Percentiles rank a stretch among this genome's conserved stretches.
These are phyloP conservation scores for Aureobasidium uvarum DNA, from an alignment of 2,329 filamentous ascomycete genomes.

Conservation along the genomic window DNA sequence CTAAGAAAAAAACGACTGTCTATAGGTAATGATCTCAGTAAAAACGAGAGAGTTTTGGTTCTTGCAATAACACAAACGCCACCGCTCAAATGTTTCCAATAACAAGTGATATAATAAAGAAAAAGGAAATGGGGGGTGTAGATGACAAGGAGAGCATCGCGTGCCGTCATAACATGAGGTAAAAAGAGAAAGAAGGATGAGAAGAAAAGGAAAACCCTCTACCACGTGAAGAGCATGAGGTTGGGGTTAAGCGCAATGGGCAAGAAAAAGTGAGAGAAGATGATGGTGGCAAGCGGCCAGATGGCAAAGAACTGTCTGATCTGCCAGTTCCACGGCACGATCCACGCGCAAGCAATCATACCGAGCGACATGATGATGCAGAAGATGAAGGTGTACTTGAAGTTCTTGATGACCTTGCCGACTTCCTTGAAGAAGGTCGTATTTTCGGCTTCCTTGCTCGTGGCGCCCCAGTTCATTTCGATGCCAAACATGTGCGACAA, in stretches of 20 bases:
- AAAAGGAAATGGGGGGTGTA: background rate
- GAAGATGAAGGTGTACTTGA: slow-evolving; percentile 56
- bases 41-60: background rate
- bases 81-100: background rate
- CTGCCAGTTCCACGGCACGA: slow-evolving; percentile 53
- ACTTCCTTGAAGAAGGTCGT: slow-evolving; percentile 59
- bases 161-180: background rate
- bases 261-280: slow-evolving; percentile 57
- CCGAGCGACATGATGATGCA: slow-evolving; percentile 48
- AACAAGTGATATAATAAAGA: background rate
- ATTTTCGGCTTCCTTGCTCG: slow-evolving; percentile 58
- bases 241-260: slow-evolving; percentile 62
- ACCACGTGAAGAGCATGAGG: slow-evolving; percentile 60
- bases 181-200: background rate
- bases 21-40: background rate
- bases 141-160: background rate
- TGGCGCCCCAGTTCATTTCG: slow-evolving; percentile 54
- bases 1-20: background rate
- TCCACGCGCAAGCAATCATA: slow-evolving; percentile 52
- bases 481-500: slow-evolving; percentile 44
- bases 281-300: slow-evolving; percentile 55
- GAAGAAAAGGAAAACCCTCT: background rate
- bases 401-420: slow-evolving; percentile 54
- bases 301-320: slow-evolving; percentile 60
- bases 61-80: background rate